phyloP scores from a whole-genome alignment of 495 filamentous ascomycete genomes.

The Hyaloscypha finlandica region DNA sequence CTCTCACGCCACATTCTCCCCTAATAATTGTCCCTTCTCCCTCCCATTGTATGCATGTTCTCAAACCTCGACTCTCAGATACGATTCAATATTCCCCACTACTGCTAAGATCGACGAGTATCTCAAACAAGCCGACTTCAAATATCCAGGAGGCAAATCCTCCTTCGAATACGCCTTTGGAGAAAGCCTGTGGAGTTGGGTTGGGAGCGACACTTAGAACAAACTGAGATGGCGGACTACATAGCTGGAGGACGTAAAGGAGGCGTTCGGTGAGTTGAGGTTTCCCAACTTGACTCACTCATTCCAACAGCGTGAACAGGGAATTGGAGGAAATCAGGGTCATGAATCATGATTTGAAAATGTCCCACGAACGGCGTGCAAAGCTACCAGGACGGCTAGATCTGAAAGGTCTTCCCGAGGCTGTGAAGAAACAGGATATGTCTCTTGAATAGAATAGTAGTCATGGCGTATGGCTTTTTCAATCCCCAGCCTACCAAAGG shows the following conservation, averaged over 20 bases:
- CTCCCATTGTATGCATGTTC: neutral
- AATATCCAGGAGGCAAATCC: slow-evolving; percentile 21
- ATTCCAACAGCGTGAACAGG: slow-evolving; percentile 5
- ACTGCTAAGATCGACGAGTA: slow-evolving; percentile 10
- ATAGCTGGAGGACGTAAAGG: slow-evolving; percentile 25
- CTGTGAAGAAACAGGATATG: slow-evolving; percentile 4
- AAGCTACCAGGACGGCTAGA: slow-evolving; percentile 37
- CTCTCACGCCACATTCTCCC: too few relatives aligned
- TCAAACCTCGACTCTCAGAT: neutral
- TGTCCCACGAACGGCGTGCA: slow-evolving; percentile 7
- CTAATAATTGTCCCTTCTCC: neutral
- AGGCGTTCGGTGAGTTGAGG: slow-evolving; percentile 1
- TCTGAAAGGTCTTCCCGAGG: slow-evolving; percentile 51
- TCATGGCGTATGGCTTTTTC: slow-evolving; percentile 51
- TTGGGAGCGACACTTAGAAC: neutral
- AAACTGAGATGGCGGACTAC: slow-evolving; percentile 13
- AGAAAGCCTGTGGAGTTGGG: slow-evolving; percentile 16
- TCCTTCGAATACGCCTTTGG: slow-evolving; percentile 26
- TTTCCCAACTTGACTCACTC: slow-evolving; percentile 2
- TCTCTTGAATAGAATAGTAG: slow-evolving; percentile 45
- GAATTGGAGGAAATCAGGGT: slow-evolving; percentile 28
- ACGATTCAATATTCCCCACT: slow-evolving; percentile 10
- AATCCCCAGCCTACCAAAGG: slow-evolving; percentile 44
- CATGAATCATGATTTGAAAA: slow-evolving; percentile 22
- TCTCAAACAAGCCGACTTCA: slow-evolving; percentile 16